Conservation (phyloP, 345 rosid species). For the Odontarrhena argentea region DNA sequence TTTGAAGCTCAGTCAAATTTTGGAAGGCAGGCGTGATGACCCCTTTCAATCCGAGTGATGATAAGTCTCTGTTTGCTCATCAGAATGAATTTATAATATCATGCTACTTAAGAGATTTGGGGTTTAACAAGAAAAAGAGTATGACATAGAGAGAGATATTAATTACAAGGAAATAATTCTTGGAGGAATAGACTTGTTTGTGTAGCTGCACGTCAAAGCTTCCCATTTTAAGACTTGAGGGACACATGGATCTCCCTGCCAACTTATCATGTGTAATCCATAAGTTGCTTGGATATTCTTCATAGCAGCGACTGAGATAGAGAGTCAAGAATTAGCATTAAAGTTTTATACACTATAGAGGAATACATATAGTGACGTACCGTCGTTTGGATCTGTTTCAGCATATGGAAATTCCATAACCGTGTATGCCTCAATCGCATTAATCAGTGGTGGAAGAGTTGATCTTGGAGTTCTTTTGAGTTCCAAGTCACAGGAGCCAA, state of each 20-base stretch:
- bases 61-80: constrained; percentile 35
- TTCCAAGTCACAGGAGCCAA: not conserved
- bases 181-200: constrained; percentile 32
- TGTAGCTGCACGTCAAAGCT: constrained; percentile 47
- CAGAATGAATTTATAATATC: not conserved
- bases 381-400: constrained; percentile 38
- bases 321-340: not conserved
- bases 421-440: constrained; percentile 35
- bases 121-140: not conserved
- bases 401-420: constrained; percentile 27
- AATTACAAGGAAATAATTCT: constrained; percentile 51
- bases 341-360: too few species aligned
- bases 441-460: constrained; percentile 40
- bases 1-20: constrained; percentile 36
- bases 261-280: constrained; percentile 40
- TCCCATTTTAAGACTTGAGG: constrained; percentile 41
- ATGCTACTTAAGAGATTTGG: not conserved
- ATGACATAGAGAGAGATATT: constrained; percentile 1
- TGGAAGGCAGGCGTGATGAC: constrained; percentile 30
- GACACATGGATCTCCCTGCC: constrained; percentile 63
- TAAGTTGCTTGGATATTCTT: constrained; percentile 38
- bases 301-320: constrained; percentile 27
- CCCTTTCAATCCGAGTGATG: constrained; percentile 47
- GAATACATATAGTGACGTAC: constrained; percentile 23
- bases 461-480: constrained; percentile 19